These are phyloP conservation scores for Raddia distichophylla DNA, from an alignment of 176 grass and related monocot species.

Conservation along the genomic window DNA sequence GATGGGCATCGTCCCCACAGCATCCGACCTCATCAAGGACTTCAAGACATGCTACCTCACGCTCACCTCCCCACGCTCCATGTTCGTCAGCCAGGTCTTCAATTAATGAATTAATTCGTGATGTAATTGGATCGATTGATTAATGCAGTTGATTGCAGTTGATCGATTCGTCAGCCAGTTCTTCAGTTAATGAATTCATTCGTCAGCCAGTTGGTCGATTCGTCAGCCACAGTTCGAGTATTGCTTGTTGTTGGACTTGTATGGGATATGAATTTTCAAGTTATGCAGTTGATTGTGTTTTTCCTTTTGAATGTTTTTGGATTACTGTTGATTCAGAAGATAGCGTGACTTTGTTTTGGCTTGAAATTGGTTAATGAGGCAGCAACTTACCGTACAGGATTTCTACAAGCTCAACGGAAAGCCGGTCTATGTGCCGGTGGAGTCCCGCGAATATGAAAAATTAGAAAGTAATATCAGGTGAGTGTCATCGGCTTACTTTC, in stretches of 20 bases:
- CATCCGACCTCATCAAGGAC: too few relatives aligned
- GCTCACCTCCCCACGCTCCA: too few relatives aligned
- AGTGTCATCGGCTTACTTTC: not conserved
- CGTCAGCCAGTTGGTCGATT: too few relatives aligned
- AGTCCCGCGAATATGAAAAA: constrained; percentile 64
- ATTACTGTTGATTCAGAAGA: not conserved
- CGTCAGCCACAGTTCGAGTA: too few relatives aligned
- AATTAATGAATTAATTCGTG: too few relatives aligned
- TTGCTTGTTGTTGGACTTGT: not conserved
- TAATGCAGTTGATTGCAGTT: too few relatives aligned
- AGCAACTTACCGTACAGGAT: constrained; percentile 46
- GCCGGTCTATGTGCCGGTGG: constrained; percentile 79
- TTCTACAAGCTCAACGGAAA: constrained; percentile 75
- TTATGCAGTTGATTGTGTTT: not conserved
- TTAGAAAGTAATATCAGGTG: constrained; percentile 38
- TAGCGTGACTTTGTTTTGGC: not conserved
- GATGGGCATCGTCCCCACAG: too few relatives aligned
- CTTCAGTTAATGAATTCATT: too few relatives aligned
- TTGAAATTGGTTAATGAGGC: constrained; percentile 10
- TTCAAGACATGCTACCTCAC: too few relatives aligned
- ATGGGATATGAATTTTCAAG: not conserved
- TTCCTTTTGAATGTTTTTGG: not conserved
- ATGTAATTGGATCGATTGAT: too few relatives aligned
- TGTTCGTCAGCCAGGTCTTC: too few relatives aligned
- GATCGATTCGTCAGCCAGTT: too few relatives aligned